Evolutionary conservation across 257 asterid genomes (phyloP).

Genomic region (Fraxinus excelsior): DNA sequence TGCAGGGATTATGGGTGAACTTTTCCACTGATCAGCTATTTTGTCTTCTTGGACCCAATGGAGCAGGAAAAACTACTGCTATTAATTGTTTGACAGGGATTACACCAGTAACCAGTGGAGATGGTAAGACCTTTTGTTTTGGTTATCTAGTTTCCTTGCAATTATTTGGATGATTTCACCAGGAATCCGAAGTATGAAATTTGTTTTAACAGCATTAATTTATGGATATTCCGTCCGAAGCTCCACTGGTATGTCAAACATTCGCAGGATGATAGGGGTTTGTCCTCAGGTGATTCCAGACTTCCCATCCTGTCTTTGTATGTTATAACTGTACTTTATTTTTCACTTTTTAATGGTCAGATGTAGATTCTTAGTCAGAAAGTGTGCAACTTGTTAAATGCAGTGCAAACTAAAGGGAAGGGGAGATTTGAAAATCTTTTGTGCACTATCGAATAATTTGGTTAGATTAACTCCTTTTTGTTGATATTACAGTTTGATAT

Average conservation of each 20-base stretch:
- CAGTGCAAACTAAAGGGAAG: slow-evolving; percentile 7
- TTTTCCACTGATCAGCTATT: slow-evolving; percentile 89
- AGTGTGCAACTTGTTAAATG: slow-evolving; percentile 7
- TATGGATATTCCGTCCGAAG: slow-evolving; percentile 82
- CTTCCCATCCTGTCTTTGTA: slow-evolving; percentile 22
- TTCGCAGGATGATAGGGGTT: slow-evolving; percentile 88
- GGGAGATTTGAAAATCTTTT: slow-evolving; percentile 2
- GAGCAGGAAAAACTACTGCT: slow-evolving; percentile 95
- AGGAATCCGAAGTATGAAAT: slow-evolving; percentile 18
- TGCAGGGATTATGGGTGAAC: slow-evolving; percentile 93
- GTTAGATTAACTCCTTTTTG: slow-evolving; percentile 19
- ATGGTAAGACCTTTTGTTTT: slow-evolving; percentile 59
- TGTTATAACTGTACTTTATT: not conserved
- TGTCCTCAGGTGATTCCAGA: slow-evolving; percentile 76
- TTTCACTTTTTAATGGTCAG: not conserved
- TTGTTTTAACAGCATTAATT: slow-evolving; percentile 65
- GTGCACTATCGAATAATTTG: not conserved
- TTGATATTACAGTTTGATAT: slow-evolving; percentile 68
- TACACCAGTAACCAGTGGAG: slow-evolving; percentile 88
- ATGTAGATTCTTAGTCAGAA: not conserved
- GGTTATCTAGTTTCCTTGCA: not conserved
- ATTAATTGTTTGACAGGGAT: slow-evolving; percentile 93
- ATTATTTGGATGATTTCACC: slow-evolving; percentile 15
- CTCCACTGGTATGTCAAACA: slow-evolving; percentile 77
- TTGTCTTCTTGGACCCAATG: slow-evolving; percentile 98